Conservation (phyloP, 495 filamentous ascomycete genomes). For the Apiosordaria backusii region DNA sequence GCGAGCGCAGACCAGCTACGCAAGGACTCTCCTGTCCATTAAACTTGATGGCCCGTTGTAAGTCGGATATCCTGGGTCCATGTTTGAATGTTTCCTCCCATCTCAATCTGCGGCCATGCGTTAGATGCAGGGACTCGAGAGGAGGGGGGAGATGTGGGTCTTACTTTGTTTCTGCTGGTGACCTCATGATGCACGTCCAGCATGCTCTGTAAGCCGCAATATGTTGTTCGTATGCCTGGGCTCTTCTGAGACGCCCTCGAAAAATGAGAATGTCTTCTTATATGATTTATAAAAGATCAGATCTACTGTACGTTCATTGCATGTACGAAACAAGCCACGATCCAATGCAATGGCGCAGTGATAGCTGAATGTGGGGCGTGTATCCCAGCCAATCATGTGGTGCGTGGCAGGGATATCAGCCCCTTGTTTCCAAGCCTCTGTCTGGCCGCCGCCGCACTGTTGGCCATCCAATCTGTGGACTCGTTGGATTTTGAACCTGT, state of each 20-base stretch:
- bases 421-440: conserved; percentile 12
- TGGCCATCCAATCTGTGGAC: conserved; percentile 13
- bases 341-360: background rate
- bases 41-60: conserved; percentile 61
- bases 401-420: background rate
- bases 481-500: conserved; percentile 8
- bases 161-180: conserved; percentile 16
- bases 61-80: conserved; percentile 56
- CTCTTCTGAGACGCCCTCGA: too few relatives aligned
- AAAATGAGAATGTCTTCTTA: background rate
- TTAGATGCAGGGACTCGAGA: background rate
- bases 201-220: background rate
- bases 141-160: background rate
- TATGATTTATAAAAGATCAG: background rate
- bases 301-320: background rate
- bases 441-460: conserved; percentile 11
- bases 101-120: conserved; percentile 40
- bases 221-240: too few relatives aligned
- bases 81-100: conserved; percentile 65
- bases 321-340: background rate
- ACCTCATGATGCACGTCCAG: conserved; percentile 9
- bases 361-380: conserved; percentile 1
- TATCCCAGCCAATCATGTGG: conserved; percentile 12
- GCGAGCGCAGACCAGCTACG: conserved; percentile 70
- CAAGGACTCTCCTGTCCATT: conserved; percentile 58